Conservation (phyloP, 176 grass and related monocot genomes). For the Oryza australiensis region DNA sequence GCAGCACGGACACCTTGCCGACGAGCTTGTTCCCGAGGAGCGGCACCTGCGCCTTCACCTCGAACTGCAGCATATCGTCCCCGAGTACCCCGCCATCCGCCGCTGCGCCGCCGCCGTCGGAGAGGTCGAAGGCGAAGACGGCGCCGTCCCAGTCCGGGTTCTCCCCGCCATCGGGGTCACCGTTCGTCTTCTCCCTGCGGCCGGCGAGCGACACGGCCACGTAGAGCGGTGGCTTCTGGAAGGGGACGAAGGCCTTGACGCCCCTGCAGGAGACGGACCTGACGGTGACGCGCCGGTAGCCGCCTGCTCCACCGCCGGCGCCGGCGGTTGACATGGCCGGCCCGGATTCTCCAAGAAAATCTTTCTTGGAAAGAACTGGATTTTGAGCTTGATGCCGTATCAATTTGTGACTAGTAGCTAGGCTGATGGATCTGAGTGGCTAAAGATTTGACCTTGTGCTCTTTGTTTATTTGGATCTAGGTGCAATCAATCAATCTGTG, state of each 20-base stretch:
- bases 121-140: constrained; percentile 49
- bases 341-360: background rate
- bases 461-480: background rate
- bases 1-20: constrained; percentile 48
- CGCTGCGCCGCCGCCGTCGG: background rate
- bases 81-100: too few species aligned
- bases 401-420: background rate
- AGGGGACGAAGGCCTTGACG: constrained; percentile 51
- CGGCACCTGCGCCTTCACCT: constrained; percentile 57
- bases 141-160: constrained; percentile 59
- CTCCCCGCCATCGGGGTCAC: constrained; percentile 54
- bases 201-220: constrained; percentile 48
- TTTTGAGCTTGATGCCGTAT: background rate
- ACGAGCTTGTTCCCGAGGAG: constrained; percentile 55
- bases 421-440: background rate
- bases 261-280: constrained; percentile 58
- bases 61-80: constrained; percentile 39
- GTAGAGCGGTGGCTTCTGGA: constrained; percentile 63
- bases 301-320: background rate
- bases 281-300: constrained; percentile 40
- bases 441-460: background rate
- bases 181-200: constrained; percentile 51
- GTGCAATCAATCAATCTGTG: background rate
- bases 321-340: constrained; percentile 32
- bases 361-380: background rate